Evolutionary conservation across 371 early-diverging fungal genomes (phyloP).

Genomic region (Apophysomyces sp.): DNA sequence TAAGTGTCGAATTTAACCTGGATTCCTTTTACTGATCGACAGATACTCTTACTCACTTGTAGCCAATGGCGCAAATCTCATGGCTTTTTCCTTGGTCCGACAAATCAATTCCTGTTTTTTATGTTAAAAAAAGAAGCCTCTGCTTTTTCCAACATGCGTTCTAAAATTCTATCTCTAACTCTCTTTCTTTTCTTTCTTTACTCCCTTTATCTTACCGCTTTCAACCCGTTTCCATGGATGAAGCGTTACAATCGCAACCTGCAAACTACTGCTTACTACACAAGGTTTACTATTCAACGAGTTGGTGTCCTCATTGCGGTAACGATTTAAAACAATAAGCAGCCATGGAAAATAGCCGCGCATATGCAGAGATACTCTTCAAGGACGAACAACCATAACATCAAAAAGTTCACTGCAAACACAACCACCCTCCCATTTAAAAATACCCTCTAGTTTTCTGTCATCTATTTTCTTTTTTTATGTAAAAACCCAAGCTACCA

Average conservation of each 20-base stretch:
- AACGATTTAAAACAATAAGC: neutral
- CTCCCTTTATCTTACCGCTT: neutral
- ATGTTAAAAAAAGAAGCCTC: too few species aligned
- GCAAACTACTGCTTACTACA: neutral
- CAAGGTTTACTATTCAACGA: neutral
- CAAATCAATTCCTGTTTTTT: too few species aligned
- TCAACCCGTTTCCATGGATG: neutral
- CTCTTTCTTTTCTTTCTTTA: neutral
- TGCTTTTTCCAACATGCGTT: too few species aligned
- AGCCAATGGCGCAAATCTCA: too few species aligned
- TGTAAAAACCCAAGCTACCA: neutral
- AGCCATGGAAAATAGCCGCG: too few species aligned
- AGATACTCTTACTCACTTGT: too few species aligned
- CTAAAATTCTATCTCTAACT: neutral
- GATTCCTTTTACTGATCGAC: too few species aligned
- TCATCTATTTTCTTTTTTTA: too few species aligned
- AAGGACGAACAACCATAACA: neutral
- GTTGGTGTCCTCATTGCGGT: neutral
- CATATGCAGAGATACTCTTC: neutral
- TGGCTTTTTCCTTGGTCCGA: too few species aligned
- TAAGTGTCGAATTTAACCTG: too few species aligned
- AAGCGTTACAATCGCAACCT: neutral
- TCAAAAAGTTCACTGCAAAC: neutral
- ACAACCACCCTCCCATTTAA: neutral
- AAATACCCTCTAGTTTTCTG: too few species aligned